These are phyloP conservation scores for Corylus heterophylla DNA, from an alignment of 306 rosid genomes.

Conservation along the genomic window DNA sequence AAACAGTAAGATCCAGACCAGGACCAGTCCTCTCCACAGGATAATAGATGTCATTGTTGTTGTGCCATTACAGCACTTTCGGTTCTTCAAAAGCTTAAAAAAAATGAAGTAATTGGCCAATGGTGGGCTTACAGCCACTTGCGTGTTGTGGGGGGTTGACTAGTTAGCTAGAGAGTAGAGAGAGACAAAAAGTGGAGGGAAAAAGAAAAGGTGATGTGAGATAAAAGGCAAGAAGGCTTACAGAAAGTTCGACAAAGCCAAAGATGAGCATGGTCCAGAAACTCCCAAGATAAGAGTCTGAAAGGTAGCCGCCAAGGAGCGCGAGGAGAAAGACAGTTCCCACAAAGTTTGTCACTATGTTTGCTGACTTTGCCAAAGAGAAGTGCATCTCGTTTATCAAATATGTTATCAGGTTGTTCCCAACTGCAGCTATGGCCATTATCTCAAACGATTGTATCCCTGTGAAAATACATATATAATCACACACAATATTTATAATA, in stretches of 20 bases:
- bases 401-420: slow-evolving; percentile 97
- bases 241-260: slow-evolving; percentile 88
- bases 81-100: not conserved
- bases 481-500: not conserved
- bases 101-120: too few relatives aligned
- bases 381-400: slow-evolving; percentile 91
- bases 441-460: slow-evolving; percentile 93
- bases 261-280: slow-evolving; percentile 97
- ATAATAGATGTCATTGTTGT: not conserved
- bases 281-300: slow-evolving; percentile 92
- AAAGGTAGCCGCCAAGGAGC: slow-evolving; percentile 89
- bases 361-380: slow-evolving; percentile 77
- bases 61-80: not conserved
- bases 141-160: not conserved
- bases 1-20: not conserved
- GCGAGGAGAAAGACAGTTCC: slow-evolving; percentile 89
- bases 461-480: slow-evolving; percentile 37
- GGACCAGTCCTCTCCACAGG: not conserved
- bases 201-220: not conserved
- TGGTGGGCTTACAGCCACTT: not conserved
- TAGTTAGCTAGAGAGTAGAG: slow-evolving; percentile 14
- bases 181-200: not conserved
- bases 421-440: slow-evolving; percentile 98
- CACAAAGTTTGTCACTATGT: slow-evolving; percentile 90
- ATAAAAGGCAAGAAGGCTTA: slow-evolving; percentile 19